Base-by-base conservation (phyloP, 2,329 filamentous ascomycete species). In the Penicillium aurantiogriseum region DNA sequence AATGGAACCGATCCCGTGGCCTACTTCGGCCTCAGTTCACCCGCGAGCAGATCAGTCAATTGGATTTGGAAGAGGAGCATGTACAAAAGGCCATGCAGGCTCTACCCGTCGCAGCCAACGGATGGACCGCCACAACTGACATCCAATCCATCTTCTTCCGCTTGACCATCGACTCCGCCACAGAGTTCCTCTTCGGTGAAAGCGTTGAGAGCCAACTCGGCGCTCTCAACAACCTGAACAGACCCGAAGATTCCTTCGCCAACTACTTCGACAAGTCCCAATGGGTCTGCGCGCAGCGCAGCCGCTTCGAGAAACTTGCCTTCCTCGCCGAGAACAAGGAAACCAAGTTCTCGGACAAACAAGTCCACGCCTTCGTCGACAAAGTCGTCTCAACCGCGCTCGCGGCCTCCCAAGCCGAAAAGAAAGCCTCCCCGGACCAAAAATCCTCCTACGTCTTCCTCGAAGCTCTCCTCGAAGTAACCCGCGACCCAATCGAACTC, bases 11-110 rank as follows among this genome's bases (percentile, higher is more conserved):
- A 55, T 91, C 88, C 51, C 83, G 92, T n/a, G 86, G 90, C 63
- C 80, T 96, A 58, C 86, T 97, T 61, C 83, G 92, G 2, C 92
- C 92, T 0, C 91, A 95, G 69, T 96, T 96, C 74, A 86, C 91
- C 68, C 89, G 88, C 66, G 89, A 95, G 68, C 88, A 92, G 21
- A 85, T 96, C 36, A 89, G 88, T 62, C 90, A 96, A 72, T 77
- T 96, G 59, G 82, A 91, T 51, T 86, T 88, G 58, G 92, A 96
- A 70, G 92, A 96, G 76, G 79, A 81, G 23, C 91, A 96, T 70
- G 83, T 92, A 25, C 81, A 90, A 68, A 83, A 85, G 0, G 79
- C 96, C n/a, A 85, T 95, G 71, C 79, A 80, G 21, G 81, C 88
- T 64, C 83, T 95, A 61, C 80, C 82, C 29, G 83, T 85, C 53